Conservation (phyloP, 1,139 yeast species). For the Blastobotrys illinoisensis region DNA sequence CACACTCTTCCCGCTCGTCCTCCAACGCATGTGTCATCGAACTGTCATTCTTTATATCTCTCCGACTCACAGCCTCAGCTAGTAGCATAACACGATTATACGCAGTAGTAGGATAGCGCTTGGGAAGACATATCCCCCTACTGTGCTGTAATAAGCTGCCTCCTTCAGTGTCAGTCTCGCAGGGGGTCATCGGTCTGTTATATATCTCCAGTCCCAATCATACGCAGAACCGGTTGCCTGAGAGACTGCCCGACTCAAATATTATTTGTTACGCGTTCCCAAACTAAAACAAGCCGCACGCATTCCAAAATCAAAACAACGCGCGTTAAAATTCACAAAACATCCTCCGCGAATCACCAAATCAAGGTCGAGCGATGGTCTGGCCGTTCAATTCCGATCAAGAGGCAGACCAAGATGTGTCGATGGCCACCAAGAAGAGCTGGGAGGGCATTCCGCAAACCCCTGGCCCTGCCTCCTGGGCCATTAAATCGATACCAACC, state of each 20-base stretch:
- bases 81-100: too few relatives aligned
- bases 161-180: too few relatives aligned
- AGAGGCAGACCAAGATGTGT: constrained; percentile 7
- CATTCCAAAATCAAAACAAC: background rate
- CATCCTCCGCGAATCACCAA: background rate
- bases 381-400: constrained; percentile 8
- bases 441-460: constrained; percentile 19
- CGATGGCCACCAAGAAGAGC: constrained; percentile 8
- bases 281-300: background rate
- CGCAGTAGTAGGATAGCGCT: too few relatives aligned
- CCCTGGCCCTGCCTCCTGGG: constrained; percentile 22
- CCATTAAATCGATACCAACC: constrained; percentile 19
- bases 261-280: background rate
- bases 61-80: too few relatives aligned
- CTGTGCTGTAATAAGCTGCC: too few relatives aligned
- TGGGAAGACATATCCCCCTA: too few relatives aligned
- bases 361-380: constrained; percentile 5
- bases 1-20: background rate
- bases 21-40: too few relatives aligned
- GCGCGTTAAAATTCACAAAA: background rate
- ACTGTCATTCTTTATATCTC: too few relatives aligned
- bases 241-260: background rate
- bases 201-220: background rate
- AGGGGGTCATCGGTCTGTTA: too few relatives aligned
- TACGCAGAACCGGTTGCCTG: background rate